phyloP scores from a whole-genome alignment of 257 asterid species.

The Solanum chilense region DNA sequence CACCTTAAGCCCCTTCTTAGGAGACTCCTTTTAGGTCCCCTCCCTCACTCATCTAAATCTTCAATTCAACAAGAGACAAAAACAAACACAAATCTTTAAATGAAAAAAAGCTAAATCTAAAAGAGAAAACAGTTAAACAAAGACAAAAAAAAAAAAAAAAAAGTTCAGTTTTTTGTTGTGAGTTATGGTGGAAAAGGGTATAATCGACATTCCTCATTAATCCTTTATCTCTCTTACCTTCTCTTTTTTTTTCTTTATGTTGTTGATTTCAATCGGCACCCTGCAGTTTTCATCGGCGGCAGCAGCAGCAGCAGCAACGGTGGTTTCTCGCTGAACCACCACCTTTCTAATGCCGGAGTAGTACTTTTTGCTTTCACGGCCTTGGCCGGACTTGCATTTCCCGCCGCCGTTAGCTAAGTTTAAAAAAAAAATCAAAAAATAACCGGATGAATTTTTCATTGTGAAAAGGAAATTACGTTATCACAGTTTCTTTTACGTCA shows the following conservation, averaged over 20 bases:
- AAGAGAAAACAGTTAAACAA: background rate
- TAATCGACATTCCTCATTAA: background rate
- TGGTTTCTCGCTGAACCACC: constrained; percentile 21
- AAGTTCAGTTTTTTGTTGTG: background rate
- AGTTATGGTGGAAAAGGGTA: background rate
- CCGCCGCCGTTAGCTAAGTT: constrained; percentile 47
- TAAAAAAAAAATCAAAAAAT: constrained; percentile 29
- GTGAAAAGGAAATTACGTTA: constrained; percentile 7
- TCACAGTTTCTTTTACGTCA: constrained; percentile 36
- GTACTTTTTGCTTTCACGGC: constrained; percentile 48
- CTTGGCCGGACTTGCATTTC: constrained; percentile 14
- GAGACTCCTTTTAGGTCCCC: background rate
- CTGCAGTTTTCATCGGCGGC: background rate
- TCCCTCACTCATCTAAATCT: background rate
- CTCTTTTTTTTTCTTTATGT: background rate
- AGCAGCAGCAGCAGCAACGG: background rate
- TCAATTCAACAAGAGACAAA: background rate
- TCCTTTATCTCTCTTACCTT: background rate
- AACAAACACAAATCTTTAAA: background rate
- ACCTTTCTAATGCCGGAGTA: constrained; percentile 34
- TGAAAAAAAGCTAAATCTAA: background rate
- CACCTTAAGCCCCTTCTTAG: background rate
- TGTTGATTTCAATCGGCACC: constrained; percentile 15
- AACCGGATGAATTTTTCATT: constrained; percentile 47
- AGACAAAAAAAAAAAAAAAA: background rate